Evolutionary conservation across 257 asterid species (phyloP).

Genomic region (Gentiana macrophylla): DNA sequence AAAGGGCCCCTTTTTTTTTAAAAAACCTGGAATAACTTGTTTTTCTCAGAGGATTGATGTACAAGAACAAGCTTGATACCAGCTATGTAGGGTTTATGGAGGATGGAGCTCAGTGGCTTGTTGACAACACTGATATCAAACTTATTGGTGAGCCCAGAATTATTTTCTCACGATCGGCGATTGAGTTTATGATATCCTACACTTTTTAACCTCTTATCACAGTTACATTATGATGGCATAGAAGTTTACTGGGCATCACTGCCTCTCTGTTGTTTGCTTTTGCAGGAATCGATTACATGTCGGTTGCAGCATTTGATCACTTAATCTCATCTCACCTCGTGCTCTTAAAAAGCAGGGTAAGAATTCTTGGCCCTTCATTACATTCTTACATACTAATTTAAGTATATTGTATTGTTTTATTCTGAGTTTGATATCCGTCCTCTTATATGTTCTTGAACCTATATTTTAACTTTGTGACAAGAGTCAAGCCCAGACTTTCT

Average conservation of each 20-base stretch:
- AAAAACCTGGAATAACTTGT: neutral
- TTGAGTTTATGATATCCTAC: too few species aligned
- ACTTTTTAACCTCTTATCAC: too few species aligned
- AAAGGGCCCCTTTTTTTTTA: neutral
- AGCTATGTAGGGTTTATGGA: neutral
- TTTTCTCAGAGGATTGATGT: neutral
- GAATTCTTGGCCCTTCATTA: neutral
- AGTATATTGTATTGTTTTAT: neutral
- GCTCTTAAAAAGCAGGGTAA: conserved; percentile 63
- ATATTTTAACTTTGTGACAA: neutral
- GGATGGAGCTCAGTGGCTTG: conserved; percentile 3
- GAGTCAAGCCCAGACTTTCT: too few species aligned
- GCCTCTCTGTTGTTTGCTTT: neutral
- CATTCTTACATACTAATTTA: conserved; percentile 5
- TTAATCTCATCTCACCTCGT: conserved; percentile 69
- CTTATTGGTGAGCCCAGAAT: neutral
- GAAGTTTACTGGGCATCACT: too few species aligned
- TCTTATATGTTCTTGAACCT: neutral
- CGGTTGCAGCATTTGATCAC: conserved; percentile 83
- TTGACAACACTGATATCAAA: neutral
- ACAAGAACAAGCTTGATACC: conserved; percentile 1
- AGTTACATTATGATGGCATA: too few species aligned
- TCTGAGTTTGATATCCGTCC: neutral
- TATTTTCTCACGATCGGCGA: neutral
- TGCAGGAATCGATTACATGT: conserved; percentile 81